phyloP scores from a whole-genome alignment of 331 rosid species.

The Stylosanthes scabra region DNA sequence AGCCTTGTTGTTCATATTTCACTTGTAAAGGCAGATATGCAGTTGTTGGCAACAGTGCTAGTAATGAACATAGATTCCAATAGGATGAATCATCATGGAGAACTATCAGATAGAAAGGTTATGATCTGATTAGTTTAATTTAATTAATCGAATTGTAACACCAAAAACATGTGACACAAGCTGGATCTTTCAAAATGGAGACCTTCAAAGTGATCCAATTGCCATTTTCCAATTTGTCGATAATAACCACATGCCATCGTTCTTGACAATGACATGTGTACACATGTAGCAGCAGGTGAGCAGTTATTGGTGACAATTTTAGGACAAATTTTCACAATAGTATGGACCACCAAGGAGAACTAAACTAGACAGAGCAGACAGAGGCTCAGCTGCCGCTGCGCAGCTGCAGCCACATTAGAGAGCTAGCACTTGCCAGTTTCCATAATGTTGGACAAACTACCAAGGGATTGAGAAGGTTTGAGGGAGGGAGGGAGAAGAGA shows the following conservation, averaged over 20 bases:
- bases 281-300: not conserved
- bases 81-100: not conserved
- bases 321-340: not conserved
- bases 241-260: not conserved
- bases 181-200: not conserved
- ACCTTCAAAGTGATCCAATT: slow-evolving; percentile 1
- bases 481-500: too few species aligned
- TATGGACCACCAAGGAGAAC: not conserved
- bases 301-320: not conserved
- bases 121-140: not conserved
- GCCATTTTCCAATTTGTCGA: slow-evolving; percentile 2
- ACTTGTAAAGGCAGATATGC: not conserved
- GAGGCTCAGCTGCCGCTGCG: not conserved
- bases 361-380: not conserved
- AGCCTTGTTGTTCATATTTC: not conserved
- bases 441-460: too few species aligned
- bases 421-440: slow-evolving; percentile 7
- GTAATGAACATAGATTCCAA: not conserved
- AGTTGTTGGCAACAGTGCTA: not conserved
- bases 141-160: not conserved
- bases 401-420: not conserved
- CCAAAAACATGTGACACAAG: not conserved
- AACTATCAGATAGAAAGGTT: slow-evolving; percentile 1
- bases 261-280: slow-evolving; percentile 3
- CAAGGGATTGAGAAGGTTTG: too few species aligned